These are phyloP conservation scores for Trichoderma hamatum DNA, from an alignment of 2,329 filamentous ascomycete species.

Conservation along the genomic window DNA sequence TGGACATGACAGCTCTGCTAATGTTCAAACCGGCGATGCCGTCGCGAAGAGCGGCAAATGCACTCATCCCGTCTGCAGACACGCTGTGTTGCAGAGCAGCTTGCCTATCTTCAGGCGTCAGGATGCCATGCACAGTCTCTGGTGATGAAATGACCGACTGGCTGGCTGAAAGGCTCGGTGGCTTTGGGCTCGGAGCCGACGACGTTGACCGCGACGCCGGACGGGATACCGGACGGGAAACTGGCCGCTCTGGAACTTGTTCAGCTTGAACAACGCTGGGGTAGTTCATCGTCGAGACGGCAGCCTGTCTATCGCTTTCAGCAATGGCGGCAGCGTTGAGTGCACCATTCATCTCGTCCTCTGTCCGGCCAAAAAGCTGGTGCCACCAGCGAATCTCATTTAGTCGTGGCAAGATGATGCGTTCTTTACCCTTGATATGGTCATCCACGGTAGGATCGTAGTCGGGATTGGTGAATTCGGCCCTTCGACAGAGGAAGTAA, in stretches of 20 bases:
- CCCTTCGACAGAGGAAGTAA: slow-evolving; percentile 81
- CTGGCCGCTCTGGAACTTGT: slow-evolving; percentile 33
- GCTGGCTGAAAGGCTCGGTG: slow-evolving; percentile 44
- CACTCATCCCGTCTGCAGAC: slow-evolving; percentile 49
- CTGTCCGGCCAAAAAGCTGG: slow-evolving; percentile 80
- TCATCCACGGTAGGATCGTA: slow-evolving; percentile 80
- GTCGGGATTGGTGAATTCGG: slow-evolving; percentile 79
- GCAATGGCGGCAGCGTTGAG: slow-evolving; percentile 58
- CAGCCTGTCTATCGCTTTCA: slow-evolving; percentile 46
- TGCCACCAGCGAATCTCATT: slow-evolving; percentile 92
- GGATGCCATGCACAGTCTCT: slow-evolving; percentile 58
- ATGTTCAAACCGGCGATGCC: slow-evolving; percentile 53
- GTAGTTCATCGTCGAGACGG: slow-evolving; percentile 42
- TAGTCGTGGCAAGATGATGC: slow-evolving; percentile 78
- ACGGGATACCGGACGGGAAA: background rate
- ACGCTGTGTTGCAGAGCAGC: slow-evolving; percentile 48
- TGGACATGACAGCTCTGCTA: slow-evolving; percentile 50
- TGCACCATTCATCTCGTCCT: slow-evolving; percentile 88
- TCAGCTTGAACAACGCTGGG: slow-evolving; percentile 35
- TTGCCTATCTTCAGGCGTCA: slow-evolving; percentile 48
- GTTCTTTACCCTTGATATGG: slow-evolving; percentile 74
- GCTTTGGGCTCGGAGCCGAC: slow-evolving; percentile 42
- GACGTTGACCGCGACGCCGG: slow-evolving; percentile 23
- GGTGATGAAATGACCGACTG: slow-evolving; percentile 62
- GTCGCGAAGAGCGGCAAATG: slow-evolving; percentile 52